Conservation (phyloP, 148 eudicot species). For the Heliosperma pusillum region DNA sequence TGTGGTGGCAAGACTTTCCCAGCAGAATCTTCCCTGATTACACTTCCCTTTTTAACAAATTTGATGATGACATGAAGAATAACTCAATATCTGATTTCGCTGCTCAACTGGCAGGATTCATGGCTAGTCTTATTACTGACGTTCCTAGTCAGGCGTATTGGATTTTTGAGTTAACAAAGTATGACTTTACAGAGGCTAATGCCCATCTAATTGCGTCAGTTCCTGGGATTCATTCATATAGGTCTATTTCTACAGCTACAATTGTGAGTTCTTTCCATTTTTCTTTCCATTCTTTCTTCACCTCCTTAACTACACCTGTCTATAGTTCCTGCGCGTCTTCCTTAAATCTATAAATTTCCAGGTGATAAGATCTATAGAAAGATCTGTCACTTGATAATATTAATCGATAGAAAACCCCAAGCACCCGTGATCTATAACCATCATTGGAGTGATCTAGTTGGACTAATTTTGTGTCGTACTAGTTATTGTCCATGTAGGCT, state of each 20-base stretch:
- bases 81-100: conserved; percentile 67
- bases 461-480: background rate
- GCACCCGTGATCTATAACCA: background rate
- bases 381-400: background rate
- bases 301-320: background rate
- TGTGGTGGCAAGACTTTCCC: conserved; percentile 99
- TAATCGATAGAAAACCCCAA: background rate
- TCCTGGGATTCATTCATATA: conserved; percentile 77
- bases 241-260: conserved; percentile 31
- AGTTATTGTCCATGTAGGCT: background rate
- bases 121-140: conserved; percentile 68
- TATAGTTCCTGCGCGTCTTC: background rate
- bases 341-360: conserved; percentile 18
- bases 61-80: conserved; percentile 30
- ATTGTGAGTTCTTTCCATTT: conserved; percentile 16
- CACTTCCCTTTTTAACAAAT: conserved; percentile 51
- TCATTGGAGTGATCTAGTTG: background rate
- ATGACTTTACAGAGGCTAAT: conserved; percentile 64
- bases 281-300: background rate
- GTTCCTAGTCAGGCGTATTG: conserved; percentile 80
- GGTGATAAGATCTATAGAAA: conserved; percentile 27
- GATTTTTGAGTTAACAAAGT: conserved; percentile 72
- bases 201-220: conserved; percentile 83
- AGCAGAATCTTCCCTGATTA: conserved; percentile 46
- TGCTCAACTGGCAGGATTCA: conserved; percentile 91